A percentile compares a stretch with the other conserved stretches of the same genome.
These are phyloP conservation scores for Suhomyces taliae DNA, from an alignment of 1,139 yeast genomes.

Conservation along the genomic window DNA sequence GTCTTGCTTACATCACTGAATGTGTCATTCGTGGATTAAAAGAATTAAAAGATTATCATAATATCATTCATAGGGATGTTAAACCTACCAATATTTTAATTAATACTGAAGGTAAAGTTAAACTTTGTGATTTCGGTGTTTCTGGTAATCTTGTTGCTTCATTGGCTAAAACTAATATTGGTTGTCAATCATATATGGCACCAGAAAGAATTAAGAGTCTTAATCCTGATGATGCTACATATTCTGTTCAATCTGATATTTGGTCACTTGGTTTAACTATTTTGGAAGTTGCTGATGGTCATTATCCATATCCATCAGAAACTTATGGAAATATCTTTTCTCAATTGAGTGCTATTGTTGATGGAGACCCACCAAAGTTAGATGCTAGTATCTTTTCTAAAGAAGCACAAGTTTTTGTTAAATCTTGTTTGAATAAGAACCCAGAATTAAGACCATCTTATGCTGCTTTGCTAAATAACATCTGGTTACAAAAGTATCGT, in stretches of 20 bases:
- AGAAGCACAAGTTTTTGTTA: constrained; percentile 83
- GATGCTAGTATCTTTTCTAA: constrained; percentile 54
- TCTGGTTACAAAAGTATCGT: constrained; percentile 67
- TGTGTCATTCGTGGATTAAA: constrained; percentile 80
- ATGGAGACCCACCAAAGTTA: constrained; percentile 88
- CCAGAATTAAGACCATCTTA: constrained; percentile 87
- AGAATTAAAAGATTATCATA: constrained; percentile 81
- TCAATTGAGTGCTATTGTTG: constrained; percentile 93
- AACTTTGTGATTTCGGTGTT: constrained; percentile 95
- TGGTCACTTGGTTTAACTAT: constrained; percentile 95
- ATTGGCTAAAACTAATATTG: constrained; percentile 92
- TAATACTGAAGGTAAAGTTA: constrained; percentile 78
- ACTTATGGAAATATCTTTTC: constrained; percentile 87
- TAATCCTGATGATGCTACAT: constrained; percentile 67
- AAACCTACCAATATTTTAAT: constrained; percentile 94
- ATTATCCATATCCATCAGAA: constrained; percentile 94
- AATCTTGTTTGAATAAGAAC: constrained; percentile 73
- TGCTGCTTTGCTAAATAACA: constrained; percentile 68
- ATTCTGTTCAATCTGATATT: constrained; percentile 92
- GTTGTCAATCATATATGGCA: constrained; percentile 99
- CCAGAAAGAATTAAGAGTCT: constrained; percentile 84
- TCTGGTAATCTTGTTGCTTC: constrained; percentile 95
- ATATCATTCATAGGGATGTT: constrained; percentile 94
- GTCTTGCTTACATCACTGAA: constrained; percentile 75
- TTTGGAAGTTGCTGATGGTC: constrained; percentile 85